phyloP scores from a whole-genome alignment of 768 basidiomycete genomes.

The Clitopilus passeckerianus region DNA sequence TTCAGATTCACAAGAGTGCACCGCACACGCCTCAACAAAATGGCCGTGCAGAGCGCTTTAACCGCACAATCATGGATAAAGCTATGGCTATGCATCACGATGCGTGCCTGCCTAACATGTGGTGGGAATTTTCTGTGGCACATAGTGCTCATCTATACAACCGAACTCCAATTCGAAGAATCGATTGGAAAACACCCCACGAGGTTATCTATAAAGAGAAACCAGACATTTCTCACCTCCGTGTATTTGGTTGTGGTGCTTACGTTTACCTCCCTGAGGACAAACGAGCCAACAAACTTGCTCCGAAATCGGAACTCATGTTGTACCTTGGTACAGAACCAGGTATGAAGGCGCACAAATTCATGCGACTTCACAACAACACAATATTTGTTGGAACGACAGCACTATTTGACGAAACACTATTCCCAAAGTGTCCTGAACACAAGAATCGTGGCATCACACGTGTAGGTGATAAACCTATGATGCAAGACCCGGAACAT shows the following conservation, averaged over 20 bases:
- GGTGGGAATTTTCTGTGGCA: conserved; percentile 5
- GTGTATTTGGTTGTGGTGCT: conserved; percentile 7
- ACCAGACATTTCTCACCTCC: neutral
- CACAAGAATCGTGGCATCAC: neutral
- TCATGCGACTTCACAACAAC: conserved; percentile 1
- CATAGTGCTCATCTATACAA: neutral
- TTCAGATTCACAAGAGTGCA: neutral
- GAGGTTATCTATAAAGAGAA: neutral
- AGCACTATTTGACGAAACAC: conserved; percentile 4
- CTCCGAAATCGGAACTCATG: conserved; percentile 1
- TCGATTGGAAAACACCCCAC: neutral
- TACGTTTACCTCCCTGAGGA: conserved; percentile 2
- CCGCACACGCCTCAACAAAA: conserved; percentile 13
- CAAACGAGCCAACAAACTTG: neutral
- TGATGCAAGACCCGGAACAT: neutral
- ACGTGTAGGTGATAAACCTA: neutral
- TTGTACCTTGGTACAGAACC: neutral
- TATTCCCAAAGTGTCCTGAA: conserved; percentile 2
- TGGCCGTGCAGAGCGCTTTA: conserved; percentile 13
- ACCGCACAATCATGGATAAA: conserved; percentile 4
- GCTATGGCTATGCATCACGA: neutral
- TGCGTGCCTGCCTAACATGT: neutral
- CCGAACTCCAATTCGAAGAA: neutral
- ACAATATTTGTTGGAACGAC: conserved; percentile 1
- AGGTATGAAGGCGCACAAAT: neutral